Base-by-base conservation (phyloP, 441 rosid genomes). In the Macaranga tanarius region DNA sequence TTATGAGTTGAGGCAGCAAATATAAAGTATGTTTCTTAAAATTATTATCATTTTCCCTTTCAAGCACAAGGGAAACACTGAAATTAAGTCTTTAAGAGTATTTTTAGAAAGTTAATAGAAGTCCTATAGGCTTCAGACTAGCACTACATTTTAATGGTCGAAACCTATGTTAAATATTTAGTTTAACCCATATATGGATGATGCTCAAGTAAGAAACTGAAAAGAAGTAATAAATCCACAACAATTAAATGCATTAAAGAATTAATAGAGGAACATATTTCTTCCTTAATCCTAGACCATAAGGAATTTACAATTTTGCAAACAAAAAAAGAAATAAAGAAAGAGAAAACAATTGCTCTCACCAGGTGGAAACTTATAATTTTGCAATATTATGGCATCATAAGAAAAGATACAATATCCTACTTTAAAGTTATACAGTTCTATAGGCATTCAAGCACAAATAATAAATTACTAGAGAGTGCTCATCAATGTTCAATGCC, bases 121-220 rank as follows among this genome's bases (percentile, higher is more conserved):
- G 42, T 38, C 23, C 59, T 22, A 47, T 9, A 57, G 50, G 31
- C 7, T n/a, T 57, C 1, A 44, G 65, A 65, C 50, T 60, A 16
- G 9, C 26, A 44, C 42, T 4, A 25, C 19, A 23, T 10, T 44
- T 13, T 16, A 42, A 11, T 25, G 40, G n/a, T n/a, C n/a, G n/a
- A n/a, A n/a, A n/a, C n/a, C n/a, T n/a, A n/a, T n/a, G n/a, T n/a
- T n/a, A n/a, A n/a, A n/a, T n/a, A n/a, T n/a, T n/a, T n/a, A n/a
- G n/a, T n/a, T n/a, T n/a, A n/a, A n/a, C n/a, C n/a, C n/a, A n/a
- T n/a, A n/a, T n/a, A n/a, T n/a, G n/a, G 28, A 4, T 52, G 51
- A 62, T 62, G 68, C 34, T 62, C 9, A 31, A 31, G 38, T 42
- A 52, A 64, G 54, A 64, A 44, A 67, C 38, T 28, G 26, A 34